Base-by-base conservation (phyloP, 2,329 filamentous ascomycete species). In the Claviceps maximensis region DNA sequence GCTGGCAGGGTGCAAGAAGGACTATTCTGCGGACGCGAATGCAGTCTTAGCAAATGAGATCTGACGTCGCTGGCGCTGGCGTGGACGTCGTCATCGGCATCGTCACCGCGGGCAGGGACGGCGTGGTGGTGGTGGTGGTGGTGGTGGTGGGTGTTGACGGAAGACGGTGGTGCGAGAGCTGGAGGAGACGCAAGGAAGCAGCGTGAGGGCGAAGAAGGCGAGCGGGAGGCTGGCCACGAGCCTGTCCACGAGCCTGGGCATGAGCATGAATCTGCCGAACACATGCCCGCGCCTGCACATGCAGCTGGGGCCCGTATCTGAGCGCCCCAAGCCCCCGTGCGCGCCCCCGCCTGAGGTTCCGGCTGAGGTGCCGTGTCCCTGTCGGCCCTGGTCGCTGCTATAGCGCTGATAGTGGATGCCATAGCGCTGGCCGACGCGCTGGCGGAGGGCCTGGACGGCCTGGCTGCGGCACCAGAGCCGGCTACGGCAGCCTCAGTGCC, bases 1-100 rank as follows among this genome's bases (percentile, higher is more conserved):
- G 76, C 71, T 29, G 77, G 76, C 58, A 79, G 65, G 59, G 79
- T 79, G 56, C 76, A 79, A 41, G 75, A 73, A 60, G 71, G 78
- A 63, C 79, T 72, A 61, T 63, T 75, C 58, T 75, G 74, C 52
- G 76, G 74, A 63, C 79, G 76, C 46, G 66, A 63, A 59, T 79
- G 74, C 51, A 63, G 56, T 54, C 56, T 59, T 51, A 57, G 50
- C 29, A 44, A 42, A 46, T 47, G 47, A 50, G 19, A 21, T 19
- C 44, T 23, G 44, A 33, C 12, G 45, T 44, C 45, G 51, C 46
- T 36, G 29, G 47, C 27, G 46, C 21, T 48, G 36, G 17, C 19
- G 25, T 47, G 12, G 41, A 46, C 41, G 47, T 47, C 27, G 41
- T 21, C 49, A 33, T 47, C 12, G 25, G 36, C 48, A 48, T 33